Percentiles rank a stretch among this genome's conserved stretches.
Conservation (phyloP, 2,329 filamentous ascomycete species). For the Zopfia rhizophila region DNA sequence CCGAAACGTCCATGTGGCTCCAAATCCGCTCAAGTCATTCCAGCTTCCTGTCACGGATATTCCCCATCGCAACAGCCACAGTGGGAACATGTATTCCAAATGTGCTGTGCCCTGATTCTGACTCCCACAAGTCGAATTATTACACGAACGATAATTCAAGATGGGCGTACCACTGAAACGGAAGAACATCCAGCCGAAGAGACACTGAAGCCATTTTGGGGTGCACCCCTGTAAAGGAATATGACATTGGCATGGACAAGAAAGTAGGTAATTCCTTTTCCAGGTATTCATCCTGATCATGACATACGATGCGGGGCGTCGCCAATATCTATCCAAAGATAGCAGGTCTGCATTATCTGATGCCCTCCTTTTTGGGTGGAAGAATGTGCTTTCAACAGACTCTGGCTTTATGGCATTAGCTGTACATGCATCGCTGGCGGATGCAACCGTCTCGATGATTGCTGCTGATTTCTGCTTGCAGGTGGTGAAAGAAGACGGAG, state of each 20-base stretch:
- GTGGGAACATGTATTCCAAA: slow-evolving; percentile 11
- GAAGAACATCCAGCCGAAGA: slow-evolving; percentile 8
- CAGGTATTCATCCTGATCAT: neutral
- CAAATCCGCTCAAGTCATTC: neutral
- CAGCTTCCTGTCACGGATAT: neutral
- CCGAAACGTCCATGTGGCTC: slow-evolving; percentile 1
- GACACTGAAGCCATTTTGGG: slow-evolving; percentile 10
- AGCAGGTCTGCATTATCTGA: too few species aligned
- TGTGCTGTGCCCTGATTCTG: neutral
- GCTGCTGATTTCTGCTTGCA: too few species aligned
- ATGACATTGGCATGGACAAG: slow-evolving; percentile 14
- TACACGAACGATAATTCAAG: slow-evolving; percentile 7
- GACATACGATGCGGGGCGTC: neutral
- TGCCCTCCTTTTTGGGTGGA: too few species aligned
- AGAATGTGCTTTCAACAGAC: too few species aligned
- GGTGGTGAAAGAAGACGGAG: too few species aligned
- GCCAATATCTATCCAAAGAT: too few species aligned
- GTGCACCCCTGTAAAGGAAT: slow-evolving; percentile 6
- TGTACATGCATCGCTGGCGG: too few species aligned
- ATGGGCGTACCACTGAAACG: slow-evolving; percentile 4
- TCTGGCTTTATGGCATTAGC: too few species aligned
- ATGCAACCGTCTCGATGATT: too few species aligned
- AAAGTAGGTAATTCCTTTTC: neutral
- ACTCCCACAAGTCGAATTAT: neutral
- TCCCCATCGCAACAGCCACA: slow-evolving; percentile 2